phyloP scores from a whole-genome alignment of 495 filamentous ascomycete species.

The Neurospora sp. region DNA sequence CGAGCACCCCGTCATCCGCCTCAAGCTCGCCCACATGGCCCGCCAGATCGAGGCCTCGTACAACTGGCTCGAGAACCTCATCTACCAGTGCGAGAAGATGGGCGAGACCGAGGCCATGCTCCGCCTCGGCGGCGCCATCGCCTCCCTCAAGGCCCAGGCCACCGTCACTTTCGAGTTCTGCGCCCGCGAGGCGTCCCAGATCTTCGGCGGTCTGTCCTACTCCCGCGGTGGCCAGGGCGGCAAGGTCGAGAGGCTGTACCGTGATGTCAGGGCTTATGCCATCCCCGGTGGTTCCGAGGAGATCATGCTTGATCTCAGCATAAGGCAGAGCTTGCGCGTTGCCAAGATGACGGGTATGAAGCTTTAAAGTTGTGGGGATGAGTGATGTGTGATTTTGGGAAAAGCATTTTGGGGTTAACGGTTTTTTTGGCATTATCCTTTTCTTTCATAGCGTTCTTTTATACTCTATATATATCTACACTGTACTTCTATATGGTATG shows the following conservation, averaged over 20 bases:
- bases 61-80: constrained; percentile 94
- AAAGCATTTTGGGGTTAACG: not conserved
- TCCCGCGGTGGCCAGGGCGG: constrained; percentile 87
- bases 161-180: constrained; percentile 96
- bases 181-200: constrained; percentile 91
- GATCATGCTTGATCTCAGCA: constrained; percentile 97
- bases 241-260: constrained; percentile 91
- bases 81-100: constrained; percentile 91
- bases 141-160: constrained; percentile 83
- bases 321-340: constrained; percentile 83
- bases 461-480: not conserved
- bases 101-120: constrained; percentile 92
- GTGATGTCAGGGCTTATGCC: constrained; percentile 95
- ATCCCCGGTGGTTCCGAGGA: constrained; percentile 96
- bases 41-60: constrained; percentile 93
- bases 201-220: constrained; percentile 93
- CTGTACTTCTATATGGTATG: not conserved
- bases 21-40: constrained; percentile 97
- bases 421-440: not conserved
- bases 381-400: not conserved
- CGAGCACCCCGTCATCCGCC: constrained; percentile 92
- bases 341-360: constrained; percentile 94
- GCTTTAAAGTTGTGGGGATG: constrained; percentile 49
- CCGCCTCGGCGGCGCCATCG: constrained; percentile 89
- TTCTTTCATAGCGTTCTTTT: not conserved